These are phyloP conservation scores for Pisolithus thermaeus DNA, from an alignment of 1,284 basidiomycete genomes.

Conservation along the genomic window DNA sequence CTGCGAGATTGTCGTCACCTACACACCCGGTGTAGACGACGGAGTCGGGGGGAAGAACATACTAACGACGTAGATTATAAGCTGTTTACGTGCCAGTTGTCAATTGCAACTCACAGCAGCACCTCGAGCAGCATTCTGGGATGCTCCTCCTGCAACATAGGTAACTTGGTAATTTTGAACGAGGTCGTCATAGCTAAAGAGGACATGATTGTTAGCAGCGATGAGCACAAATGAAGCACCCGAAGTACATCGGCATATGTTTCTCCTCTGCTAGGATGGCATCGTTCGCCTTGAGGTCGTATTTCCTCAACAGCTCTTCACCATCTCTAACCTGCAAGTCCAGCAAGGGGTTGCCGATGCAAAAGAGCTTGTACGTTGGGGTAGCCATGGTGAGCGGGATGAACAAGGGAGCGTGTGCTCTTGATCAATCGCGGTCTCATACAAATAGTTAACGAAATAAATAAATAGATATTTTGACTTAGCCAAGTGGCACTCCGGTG, in stretches of 20 bases:
- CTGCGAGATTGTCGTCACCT: constrained; percentile 86
- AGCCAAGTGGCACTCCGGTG: constrained; percentile 1
- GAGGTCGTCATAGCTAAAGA: constrained; percentile 80
- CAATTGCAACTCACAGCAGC: constrained; percentile 72
- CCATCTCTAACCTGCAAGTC: constrained; percentile 86
- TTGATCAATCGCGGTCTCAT: too few relatives aligned
- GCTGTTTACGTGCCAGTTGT: constrained; percentile 2
- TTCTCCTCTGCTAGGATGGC: constrained; percentile 93
- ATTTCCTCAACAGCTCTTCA: constrained; percentile 84
- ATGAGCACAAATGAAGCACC: neutral
- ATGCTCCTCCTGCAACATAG: constrained; percentile 95
- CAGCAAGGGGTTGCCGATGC: constrained; percentile 85
- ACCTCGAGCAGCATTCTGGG: constrained; percentile 94
- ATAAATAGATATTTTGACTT: constrained; percentile 1
- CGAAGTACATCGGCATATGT: constrained; percentile 74
- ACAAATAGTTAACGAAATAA: neutral
- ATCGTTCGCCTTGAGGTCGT: constrained; percentile 91
- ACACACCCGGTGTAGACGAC: constrained; percentile 96
- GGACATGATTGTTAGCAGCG: neutral
- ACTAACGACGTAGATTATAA: constrained; percentile 42
- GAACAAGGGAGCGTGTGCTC: constrained; percentile 6
- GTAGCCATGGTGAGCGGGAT: constrained; percentile 10
- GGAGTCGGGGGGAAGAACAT: constrained; percentile 82
- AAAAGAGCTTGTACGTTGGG: constrained; percentile 56
- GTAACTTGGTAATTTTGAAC: constrained; percentile 73